Percentiles rank a stretch among this genome's conserved stretches.
Evolutionary conservation across 2,329 filamentous ascomycete species (phyloP).

Genomic region (Blastomyces percursus): DNA sequence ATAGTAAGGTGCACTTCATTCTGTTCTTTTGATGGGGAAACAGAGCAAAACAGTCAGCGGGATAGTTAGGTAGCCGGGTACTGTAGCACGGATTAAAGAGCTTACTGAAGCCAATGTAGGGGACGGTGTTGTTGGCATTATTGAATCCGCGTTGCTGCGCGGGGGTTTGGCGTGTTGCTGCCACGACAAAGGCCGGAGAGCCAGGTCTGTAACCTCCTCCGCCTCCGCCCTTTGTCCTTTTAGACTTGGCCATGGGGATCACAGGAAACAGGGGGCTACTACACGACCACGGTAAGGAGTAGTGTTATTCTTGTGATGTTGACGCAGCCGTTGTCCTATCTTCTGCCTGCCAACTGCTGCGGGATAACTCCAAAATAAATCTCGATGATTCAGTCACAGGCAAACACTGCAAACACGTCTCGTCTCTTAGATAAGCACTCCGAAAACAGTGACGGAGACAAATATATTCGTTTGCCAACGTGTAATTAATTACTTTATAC

Average conservation of each 20-base stretch:
- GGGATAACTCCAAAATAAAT: not conserved
- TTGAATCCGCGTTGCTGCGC: not conserved
- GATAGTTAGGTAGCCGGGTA: not conserved
- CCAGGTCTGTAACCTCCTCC: not conserved
- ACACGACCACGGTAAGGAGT: not conserved
- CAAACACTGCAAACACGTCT: constrained; percentile 4
- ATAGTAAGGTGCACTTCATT: constrained; percentile 31
- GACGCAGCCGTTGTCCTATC: not conserved
- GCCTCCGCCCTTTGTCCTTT: not conserved
- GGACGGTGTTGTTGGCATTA: not conserved
- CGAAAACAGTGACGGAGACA: not conserved
- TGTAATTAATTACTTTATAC: not conserved
- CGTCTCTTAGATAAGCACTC: not conserved
- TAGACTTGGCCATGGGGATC: not conserved
- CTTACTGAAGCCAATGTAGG: not conserved
- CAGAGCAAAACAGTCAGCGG: not conserved
- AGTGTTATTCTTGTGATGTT: not conserved
- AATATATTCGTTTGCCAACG: not conserved
- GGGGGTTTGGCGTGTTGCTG: not conserved
- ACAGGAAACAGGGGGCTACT: not conserved
- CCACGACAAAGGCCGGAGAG: not conserved
- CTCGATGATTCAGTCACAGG: not conserved
- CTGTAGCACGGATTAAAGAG: not conserved
- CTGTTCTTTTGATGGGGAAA: constrained; percentile 10
- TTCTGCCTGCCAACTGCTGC: not conserved